These are phyloP conservation scores for Linnemannia exigua DNA, from an alignment of 192 early-diverging fungal genomes.

Conservation along the genomic window DNA sequence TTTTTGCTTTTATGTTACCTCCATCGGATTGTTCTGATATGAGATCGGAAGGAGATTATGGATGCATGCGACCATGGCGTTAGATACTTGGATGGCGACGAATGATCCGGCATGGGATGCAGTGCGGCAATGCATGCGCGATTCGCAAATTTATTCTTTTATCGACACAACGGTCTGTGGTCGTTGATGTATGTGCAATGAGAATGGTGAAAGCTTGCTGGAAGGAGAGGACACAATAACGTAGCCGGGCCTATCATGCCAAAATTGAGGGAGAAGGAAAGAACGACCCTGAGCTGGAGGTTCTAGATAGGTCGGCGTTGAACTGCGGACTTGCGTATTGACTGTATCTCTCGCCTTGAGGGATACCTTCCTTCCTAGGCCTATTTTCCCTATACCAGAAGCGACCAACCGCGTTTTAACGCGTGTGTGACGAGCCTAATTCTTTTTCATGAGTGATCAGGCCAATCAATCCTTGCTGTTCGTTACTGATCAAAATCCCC, in stretches of 20 bases:
- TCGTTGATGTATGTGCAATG: neutral
- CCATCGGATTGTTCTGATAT: no score
- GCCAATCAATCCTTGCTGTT: neutral
- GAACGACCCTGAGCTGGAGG: neutral
- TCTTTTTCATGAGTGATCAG: no score
- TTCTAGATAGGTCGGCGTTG: neutral
- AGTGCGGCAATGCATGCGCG: no score
- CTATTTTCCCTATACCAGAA: no score
- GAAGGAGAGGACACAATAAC: neutral
- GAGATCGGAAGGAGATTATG: no score
- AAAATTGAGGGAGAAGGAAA: neutral
- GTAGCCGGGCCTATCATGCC: neutral
- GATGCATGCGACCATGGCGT: no score
- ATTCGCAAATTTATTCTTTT: no score
- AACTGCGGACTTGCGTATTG: neutral
- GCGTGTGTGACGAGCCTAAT: neutral
- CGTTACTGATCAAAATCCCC: neutral
- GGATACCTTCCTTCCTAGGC: neutral
- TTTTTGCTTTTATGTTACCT: no score
- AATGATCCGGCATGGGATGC: no score
- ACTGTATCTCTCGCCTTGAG: neutral
- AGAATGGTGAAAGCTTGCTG: neutral
- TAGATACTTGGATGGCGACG: no score
- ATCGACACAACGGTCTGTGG: neutral
- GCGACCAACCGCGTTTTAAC: constrained; percentile 3